Evolutionary conservation across 805 yeast species (phyloP).

Genomic region (Scheffersomyces amazonensis): DNA sequence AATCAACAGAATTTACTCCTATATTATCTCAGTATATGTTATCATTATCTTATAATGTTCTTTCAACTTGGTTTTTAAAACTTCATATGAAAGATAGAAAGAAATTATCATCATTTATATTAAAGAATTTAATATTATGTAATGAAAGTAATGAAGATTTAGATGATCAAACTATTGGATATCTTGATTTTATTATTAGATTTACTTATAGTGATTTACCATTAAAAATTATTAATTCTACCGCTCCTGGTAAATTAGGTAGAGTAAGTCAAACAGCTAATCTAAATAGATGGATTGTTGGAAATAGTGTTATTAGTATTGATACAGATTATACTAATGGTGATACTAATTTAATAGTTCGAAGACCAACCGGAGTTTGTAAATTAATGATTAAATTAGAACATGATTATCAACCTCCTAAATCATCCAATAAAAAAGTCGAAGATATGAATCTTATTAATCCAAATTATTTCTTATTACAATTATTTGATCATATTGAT

Average conservation of each 20-base stretch:
- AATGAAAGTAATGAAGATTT: conserved; percentile 20
- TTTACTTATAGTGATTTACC: conserved; percentile 66
- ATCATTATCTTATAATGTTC: conserved; percentile 63
- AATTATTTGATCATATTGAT: conserved; percentile 45
- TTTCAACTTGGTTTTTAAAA: conserved; percentile 69
- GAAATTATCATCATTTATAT: conserved; percentile 58
- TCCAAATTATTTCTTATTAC: conserved; percentile 51
- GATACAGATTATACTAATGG: conserved; percentile 54
- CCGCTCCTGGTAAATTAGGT: background rate
- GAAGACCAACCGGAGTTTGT: conserved; percentile 68
- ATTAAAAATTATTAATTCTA: conserved; percentile 37
- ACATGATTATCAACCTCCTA: conserved; percentile 9
- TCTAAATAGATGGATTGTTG: conserved; percentile 56
- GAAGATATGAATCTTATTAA: conserved; percentile 2
- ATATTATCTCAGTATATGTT: conserved; percentile 58
- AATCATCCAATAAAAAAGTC: background rate
- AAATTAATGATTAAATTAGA: conserved; percentile 45
- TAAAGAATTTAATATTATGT: conserved; percentile 48
- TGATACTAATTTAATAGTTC: conserved; percentile 44
- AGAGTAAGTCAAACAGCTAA: conserved; percentile 3
- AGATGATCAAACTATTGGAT: conserved; percentile 58
- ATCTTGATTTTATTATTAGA: conserved; percentile 64
- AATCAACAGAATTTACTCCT: conserved; percentile 41
- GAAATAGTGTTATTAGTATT: conserved; percentile 54
- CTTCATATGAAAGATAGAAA: conserved; percentile 58